These are phyloP conservation scores for Tephrocybe rancida DNA, from an alignment of 768 basidiomycete species.

Conservation along the genomic window DNA sequence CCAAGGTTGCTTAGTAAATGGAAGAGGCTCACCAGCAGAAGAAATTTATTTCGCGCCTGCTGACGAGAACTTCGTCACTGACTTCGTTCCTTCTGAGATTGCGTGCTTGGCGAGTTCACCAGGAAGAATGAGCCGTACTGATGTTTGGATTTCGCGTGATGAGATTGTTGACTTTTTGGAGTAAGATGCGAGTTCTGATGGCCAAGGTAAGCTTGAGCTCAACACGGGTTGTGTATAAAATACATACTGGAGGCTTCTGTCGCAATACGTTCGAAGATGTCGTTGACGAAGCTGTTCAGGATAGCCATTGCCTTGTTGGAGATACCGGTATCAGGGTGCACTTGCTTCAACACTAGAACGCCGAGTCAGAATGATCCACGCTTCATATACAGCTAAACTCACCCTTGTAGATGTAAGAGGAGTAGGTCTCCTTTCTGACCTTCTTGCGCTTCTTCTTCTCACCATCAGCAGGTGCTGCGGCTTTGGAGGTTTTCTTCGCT, in stretches of 20 bases:
- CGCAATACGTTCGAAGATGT: constrained; percentile 93
- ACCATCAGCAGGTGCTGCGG: constrained; percentile 64
- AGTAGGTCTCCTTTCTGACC: constrained; percentile 89
- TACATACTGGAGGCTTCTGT: constrained; percentile 87
- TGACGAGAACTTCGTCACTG: constrained; percentile 87
- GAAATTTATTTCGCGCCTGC: constrained; percentile 62
- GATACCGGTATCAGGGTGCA: constrained; percentile 99
- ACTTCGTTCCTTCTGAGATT: constrained; percentile 93
- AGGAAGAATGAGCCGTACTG: constrained; percentile 95
- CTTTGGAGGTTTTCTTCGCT: constrained; percentile 79
- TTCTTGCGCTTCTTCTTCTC: constrained; percentile 90
- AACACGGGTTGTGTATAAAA: neutral
- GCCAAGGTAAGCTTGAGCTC: constrained; percentile 3
- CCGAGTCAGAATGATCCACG: neutral
- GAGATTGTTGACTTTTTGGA: constrained; percentile 99
- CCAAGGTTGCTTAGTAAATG: neutral
- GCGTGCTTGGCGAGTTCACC: constrained; percentile 95
- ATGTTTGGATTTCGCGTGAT: constrained; percentile 96
- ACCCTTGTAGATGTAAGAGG: constrained; percentile 93
- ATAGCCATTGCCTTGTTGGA: constrained; percentile 99
- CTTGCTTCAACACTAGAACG: constrained; percentile 84
- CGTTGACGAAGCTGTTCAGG: constrained; percentile 94
- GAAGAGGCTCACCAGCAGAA: constrained; percentile 7
- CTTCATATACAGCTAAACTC: constrained; percentile 4
- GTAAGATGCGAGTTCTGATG: constrained; percentile 90